Conservation (phyloP, 2,329 filamentous ascomycete species). For the Arthrobotrys conoides region DNA sequence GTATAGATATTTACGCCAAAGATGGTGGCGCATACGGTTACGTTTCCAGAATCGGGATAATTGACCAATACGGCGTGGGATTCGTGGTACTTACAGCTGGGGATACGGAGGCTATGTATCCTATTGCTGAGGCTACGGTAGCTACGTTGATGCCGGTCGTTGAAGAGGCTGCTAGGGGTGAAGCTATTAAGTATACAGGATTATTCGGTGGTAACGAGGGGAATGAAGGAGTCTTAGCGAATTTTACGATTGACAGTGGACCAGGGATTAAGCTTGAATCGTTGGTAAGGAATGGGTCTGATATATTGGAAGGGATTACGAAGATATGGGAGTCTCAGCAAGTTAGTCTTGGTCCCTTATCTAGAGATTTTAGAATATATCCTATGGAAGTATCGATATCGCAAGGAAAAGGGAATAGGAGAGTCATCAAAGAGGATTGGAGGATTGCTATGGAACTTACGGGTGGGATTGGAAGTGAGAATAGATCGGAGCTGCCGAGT, state of each 20-base stretch:
- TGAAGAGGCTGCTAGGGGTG: conserved; percentile 47
- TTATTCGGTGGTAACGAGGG: conserved; percentile 4
- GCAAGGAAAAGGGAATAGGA: neutral
- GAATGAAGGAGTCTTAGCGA: conserved; percentile 19
- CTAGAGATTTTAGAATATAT: conserved; percentile 59
- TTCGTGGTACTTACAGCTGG: conserved; percentile 57
- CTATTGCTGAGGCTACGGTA: conserved; percentile 36
- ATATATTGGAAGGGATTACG: conserved; percentile 36
- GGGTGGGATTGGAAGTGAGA: conserved; percentile 16
- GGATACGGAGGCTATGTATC: conserved; percentile 2
- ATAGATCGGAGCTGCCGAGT: conserved; percentile 29
- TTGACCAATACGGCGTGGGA: conserved; percentile 59
- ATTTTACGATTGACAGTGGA: conserved; percentile 49
- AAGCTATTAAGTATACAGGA: conserved; percentile 49
- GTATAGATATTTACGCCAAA: conserved; percentile 60
- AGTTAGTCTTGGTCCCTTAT: conserved; percentile 16
- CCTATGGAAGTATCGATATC: conserved; percentile 46
- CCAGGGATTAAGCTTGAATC: conserved; percentile 48
- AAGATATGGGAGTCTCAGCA: conserved; percentile 11
- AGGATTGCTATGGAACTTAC: conserved; percentile 55
- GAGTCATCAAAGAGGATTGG: conserved; percentile 56
- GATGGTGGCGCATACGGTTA: conserved; percentile 60
- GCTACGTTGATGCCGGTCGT: conserved; percentile 52
- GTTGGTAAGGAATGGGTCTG: conserved; percentile 48
- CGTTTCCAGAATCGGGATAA: conserved; percentile 45